These are phyloP conservation scores for Dryadomyces quercus-mongolicae DNA, from an alignment of 2,329 filamentous ascomycete species.

Conservation along the genomic window DNA sequence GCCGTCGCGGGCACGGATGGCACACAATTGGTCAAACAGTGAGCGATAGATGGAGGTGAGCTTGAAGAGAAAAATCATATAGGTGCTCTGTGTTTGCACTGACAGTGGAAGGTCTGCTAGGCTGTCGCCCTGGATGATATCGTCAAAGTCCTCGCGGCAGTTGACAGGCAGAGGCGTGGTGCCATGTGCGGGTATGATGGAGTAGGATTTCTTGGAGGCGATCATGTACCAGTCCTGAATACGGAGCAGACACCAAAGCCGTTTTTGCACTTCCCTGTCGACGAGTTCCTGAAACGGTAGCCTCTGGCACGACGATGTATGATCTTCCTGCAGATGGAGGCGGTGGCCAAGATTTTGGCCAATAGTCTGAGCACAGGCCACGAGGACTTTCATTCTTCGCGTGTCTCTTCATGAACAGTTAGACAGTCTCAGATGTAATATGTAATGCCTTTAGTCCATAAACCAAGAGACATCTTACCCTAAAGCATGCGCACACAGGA, in stretches of 20 bases:
- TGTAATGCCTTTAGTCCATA: too few species aligned
- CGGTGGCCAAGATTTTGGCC: not conserved
- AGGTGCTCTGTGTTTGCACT: not conserved
- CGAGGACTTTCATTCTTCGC: not conserved
- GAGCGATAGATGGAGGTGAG: not conserved
- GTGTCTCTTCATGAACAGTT: not conserved
- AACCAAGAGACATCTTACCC: not conserved
- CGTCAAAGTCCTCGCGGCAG: slow-evolving; percentile 1
- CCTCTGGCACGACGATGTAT: not conserved
- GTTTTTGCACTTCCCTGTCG: not conserved
- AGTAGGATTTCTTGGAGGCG: not conserved
- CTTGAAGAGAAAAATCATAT: not conserved
- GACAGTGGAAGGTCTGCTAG: not conserved
- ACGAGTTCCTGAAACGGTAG: not conserved
- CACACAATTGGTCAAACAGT: not conserved
- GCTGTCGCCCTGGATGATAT: not conserved
- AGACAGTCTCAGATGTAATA: not conserved
- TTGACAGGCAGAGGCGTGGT: not conserved
- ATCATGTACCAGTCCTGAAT: slow-evolving; percentile 1
- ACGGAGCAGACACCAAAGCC: not conserved
- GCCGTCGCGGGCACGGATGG: not conserved
- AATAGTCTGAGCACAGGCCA: not conserved
- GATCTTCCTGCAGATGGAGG: not conserved
- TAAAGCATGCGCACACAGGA: not conserved
- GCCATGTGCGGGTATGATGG: not conserved